A percentile compares a stretch with the other conserved stretches of the same genome.
These are phyloP conservation scores for Talaromyces sp. DNA, from an alignment of 2,329 filamentous ascomycete genomes.

Conservation along the genomic window DNA sequence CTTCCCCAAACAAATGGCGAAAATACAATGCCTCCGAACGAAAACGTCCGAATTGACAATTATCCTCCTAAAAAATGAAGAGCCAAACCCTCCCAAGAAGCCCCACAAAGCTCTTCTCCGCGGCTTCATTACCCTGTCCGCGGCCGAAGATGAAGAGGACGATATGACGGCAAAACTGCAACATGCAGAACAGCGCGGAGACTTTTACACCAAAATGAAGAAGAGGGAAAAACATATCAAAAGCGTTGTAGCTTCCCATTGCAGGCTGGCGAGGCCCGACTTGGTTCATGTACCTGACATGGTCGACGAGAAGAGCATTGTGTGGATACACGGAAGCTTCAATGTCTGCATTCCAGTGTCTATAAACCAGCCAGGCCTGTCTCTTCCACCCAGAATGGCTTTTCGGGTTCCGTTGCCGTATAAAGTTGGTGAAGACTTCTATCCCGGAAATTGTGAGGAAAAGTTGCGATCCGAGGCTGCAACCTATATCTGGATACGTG, in stretches of 20 bases:
- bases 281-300: not conserved
- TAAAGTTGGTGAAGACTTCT: slow-evolving; percentile 17
- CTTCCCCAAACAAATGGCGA: not conserved
- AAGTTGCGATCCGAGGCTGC: slow-evolving; percentile 24
- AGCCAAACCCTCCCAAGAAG: not conserved
- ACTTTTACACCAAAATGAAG: not conserved
- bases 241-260: not conserved
- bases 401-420: slow-evolving; percentile 22
- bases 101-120: not conserved
- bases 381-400: slow-evolving; percentile 10
- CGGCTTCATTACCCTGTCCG: slow-evolving; percentile 1
- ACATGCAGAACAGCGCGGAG: not conserved
- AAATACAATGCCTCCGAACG: not conserved
- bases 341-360: slow-evolving; percentile 23
- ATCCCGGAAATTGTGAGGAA: slow-evolving; percentile 23
- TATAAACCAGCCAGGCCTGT: slow-evolving; percentile 8
- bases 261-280: not conserved
- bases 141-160: slow-evolving; percentile 13
- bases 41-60: not conserved
- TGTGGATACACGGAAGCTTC: slow-evolving; percentile 22
- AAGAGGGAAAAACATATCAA: not conserved
- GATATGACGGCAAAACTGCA: not conserved
- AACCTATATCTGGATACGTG: slow-evolving; percentile 24
- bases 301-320: not conserved
- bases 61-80: not conserved